Evolutionary conservation across 2,329 filamentous ascomycete species (phyloP).

Genomic region (Talaromyces sp.): DNA sequence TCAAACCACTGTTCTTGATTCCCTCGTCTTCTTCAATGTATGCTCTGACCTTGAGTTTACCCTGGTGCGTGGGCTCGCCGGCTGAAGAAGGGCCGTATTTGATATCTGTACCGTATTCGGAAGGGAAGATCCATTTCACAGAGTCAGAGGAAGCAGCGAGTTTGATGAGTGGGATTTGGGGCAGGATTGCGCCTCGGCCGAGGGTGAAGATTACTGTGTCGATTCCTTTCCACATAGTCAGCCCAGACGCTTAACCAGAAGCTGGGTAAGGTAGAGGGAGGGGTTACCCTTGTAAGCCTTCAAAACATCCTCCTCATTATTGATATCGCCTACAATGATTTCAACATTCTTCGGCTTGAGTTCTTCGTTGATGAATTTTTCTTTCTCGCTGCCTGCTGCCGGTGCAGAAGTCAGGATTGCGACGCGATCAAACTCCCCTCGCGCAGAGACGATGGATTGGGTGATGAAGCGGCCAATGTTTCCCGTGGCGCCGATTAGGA

Average conservation of each 20-base stretch:
- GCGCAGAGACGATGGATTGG: conserved; percentile 48
- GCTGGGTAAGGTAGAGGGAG: neutral
- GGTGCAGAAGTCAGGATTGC: conserved; percentile 59
- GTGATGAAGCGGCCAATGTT: conserved; percentile 54
- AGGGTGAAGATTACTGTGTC: conserved; percentile 67
- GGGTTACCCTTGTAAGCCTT: conserved; percentile 56
- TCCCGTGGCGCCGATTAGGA: conserved; percentile 56
- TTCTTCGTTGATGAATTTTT: conserved; percentile 45
- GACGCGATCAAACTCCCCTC: conserved; percentile 51
- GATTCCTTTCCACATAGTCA: conserved; percentile 43
- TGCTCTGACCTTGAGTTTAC: conserved; percentile 67
- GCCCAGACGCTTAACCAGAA: neutral
- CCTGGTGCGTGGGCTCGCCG: conserved; percentile 65
- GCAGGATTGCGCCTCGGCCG: conserved; percentile 61
- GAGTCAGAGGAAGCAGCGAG: conserved; percentile 55
- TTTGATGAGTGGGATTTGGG: conserved; percentile 62
- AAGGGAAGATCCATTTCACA: conserved; percentile 65
- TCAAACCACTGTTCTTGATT: conserved; percentile 50
- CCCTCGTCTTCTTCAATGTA: conserved; percentile 50
- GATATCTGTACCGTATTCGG: conserved; percentile 66
- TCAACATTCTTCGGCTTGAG: conserved; percentile 50
- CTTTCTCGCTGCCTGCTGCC: conserved; percentile 48
- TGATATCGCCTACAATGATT: conserved; percentile 57
- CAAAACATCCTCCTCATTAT: conserved; percentile 52
- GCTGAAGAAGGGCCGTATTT: conserved; percentile 60